phyloP scores from a whole-genome alignment of 768 basidiomycete species.

The Artomyces pyxidatus region DNA sequence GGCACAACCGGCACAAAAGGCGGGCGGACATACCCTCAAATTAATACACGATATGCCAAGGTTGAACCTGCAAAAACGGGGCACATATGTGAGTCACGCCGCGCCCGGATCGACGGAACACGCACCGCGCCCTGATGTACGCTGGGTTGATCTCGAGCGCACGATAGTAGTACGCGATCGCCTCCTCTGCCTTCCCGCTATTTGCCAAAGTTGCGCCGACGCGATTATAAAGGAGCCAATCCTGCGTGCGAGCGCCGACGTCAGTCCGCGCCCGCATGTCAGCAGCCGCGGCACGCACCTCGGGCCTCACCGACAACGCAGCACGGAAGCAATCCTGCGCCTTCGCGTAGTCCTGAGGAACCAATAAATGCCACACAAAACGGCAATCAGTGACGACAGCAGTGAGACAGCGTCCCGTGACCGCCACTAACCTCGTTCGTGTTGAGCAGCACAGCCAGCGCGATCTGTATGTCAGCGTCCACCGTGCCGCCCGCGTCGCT shows the following conservation, averaged over 20 bases:
- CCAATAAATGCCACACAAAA: not conserved
- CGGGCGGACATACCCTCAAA: constrained; percentile 58
- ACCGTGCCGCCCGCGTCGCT: constrained; percentile 48
- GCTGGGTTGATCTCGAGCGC: constrained; percentile 83
- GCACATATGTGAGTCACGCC: not conserved
- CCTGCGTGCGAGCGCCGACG: constrained; percentile 35
- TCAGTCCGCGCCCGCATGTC: not conserved
- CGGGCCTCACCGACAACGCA: constrained; percentile 80
- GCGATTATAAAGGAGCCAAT: constrained; percentile 88
- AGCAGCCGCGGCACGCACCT: constrained; percentile 39
- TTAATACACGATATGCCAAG: constrained; percentile 90
- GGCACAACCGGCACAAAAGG: too few relatives aligned
- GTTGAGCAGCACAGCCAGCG: constrained; percentile 88
- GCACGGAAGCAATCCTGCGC: constrained; percentile 92
- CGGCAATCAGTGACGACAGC: not conserved
- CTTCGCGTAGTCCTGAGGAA: constrained; percentile 72
- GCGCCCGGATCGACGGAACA: not conserved
- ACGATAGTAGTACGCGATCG: constrained; percentile 79
- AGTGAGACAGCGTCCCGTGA: not conserved
- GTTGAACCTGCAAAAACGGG: constrained; percentile 57
- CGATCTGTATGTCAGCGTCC: constrained; percentile 94
- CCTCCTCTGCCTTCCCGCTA: constrained; percentile 68
- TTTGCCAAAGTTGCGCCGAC: constrained; percentile 95
- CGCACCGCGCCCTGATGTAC: constrained; percentile 81
- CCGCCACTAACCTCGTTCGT: constrained; percentile 76